Evolutionary conservation across 2,329 filamentous ascomycete genomes (phyloP).

Genomic region (Sporothrix globosa): DNA sequence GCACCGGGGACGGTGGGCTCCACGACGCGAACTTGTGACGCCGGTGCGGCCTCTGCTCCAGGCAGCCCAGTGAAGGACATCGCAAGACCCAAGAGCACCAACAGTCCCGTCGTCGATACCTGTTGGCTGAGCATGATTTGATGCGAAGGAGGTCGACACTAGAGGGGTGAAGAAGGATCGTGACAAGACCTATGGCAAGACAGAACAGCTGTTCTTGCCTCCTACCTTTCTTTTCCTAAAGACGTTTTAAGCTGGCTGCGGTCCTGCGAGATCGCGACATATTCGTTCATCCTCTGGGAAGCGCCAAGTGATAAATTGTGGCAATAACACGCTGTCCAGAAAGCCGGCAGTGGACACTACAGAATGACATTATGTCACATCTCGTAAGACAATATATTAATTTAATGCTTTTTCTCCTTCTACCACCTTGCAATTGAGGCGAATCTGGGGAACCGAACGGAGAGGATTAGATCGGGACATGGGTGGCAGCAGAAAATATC

Average conservation of each 20-base stretch:
- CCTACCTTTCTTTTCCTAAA: too few species aligned
- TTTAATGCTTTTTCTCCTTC: slow-evolving; percentile 5
- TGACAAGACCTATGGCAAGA: background rate
- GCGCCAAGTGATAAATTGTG: background rate
- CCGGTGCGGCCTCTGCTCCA: background rate
- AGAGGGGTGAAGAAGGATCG: background rate
- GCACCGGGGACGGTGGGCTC: slow-evolving; percentile 13
- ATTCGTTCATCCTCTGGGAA: background rate
- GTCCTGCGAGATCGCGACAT: slow-evolving; percentile 1
- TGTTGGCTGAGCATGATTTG: background rate
- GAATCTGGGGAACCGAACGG: slow-evolving; percentile 11
- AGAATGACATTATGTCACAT: slow-evolving; percentile 13
- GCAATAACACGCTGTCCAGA: slow-evolving; percentile 35
- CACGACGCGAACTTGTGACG: background rate
- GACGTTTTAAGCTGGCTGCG: background rate
- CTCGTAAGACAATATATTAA: slow-evolving; percentile 10
- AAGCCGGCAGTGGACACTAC: background rate
- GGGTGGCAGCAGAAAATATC: slow-evolving; percentile 17
- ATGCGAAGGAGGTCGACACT: background rate
- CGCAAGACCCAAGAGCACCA: slow-evolving; percentile 1
- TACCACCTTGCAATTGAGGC: background rate
- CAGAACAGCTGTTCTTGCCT: background rate
- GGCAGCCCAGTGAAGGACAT: background rate
- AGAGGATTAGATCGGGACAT: background rate
- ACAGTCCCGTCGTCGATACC: background rate